phyloP scores from a whole-genome alignment of 306 rosid species.

The Myrica gale region DNA sequence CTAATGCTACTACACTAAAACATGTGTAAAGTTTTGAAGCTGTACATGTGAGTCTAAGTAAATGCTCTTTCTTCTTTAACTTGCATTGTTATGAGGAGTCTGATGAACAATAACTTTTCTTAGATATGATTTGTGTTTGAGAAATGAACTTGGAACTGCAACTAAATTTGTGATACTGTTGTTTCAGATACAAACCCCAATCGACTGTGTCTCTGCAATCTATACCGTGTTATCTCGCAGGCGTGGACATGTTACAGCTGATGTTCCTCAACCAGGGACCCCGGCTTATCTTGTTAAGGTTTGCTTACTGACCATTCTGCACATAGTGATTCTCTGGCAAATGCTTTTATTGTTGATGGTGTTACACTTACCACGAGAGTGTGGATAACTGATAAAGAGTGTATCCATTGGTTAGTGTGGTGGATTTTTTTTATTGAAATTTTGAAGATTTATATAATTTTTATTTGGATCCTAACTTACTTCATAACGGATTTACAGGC shows the following conservation, averaged over 20 bases:
- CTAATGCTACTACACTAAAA: not conserved
- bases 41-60: not conserved
- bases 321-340: constrained; percentile 3
- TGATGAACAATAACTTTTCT: not conserved
- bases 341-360: not conserved
- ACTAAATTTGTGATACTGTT: constrained; percentile 26
- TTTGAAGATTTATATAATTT: not conserved
- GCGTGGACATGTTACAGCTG: constrained; percentile 98
- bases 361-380: constrained; percentile 2
- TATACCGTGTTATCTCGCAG: constrained; percentile 95
- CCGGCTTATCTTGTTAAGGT: constrained; percentile 93
- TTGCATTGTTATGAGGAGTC: not conserved
- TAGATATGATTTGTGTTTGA: constrained; percentile 2
- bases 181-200: constrained; percentile 93
- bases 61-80: not conserved
- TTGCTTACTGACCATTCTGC: constrained; percentile 27
- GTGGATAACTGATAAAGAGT: not conserved
- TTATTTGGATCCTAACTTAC: constrained; percentile 17
- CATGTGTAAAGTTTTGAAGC: not conserved
- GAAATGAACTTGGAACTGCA: constrained; percentile 24
- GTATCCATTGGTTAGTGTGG: not conserved
- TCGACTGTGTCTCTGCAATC: constrained; percentile 96
- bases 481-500: constrained; percentile 54
- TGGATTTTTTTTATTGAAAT: not conserved
- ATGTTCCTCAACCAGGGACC: constrained; percentile 99